Conservation (phyloP, 331 rosid species). For the Telfairia occidentalis region DNA sequence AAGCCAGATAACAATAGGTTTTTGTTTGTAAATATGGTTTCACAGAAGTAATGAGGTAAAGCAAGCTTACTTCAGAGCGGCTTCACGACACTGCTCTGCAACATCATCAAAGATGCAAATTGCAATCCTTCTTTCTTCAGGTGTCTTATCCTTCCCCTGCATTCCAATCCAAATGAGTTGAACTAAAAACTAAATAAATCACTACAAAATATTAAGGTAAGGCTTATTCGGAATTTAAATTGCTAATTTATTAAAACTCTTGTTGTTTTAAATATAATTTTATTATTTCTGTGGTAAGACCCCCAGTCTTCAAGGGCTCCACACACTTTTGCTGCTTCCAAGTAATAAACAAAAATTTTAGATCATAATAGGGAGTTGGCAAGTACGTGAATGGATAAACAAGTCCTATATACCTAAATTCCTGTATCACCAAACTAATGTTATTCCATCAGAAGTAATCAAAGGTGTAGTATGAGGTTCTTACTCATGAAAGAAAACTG, state of each 20-base stretch:
- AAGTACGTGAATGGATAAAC: not conserved
- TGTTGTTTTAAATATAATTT: not conserved
- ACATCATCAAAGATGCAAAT: conserved; percentile 96
- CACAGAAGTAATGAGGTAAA: not conserved
- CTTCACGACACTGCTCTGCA: conserved; percentile 95
- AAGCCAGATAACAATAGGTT: not conserved
- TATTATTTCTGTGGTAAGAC: not conserved
- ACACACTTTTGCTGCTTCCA: not conserved
- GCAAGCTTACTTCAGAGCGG: conserved; percentile 60
- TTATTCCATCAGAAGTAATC: not conserved
- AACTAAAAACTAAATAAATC: not conserved
- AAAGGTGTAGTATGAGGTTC: not conserved
- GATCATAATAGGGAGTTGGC: not conserved
- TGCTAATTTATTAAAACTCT: not conserved
- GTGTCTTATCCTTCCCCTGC: conserved; percentile 91
- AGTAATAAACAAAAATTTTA: not conserved
- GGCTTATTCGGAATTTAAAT: not conserved
- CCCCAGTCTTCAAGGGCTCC: not conserved
- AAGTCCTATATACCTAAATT: not conserved
- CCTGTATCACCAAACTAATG: not conserved
- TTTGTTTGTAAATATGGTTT: not conserved
- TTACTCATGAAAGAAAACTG: not conserved
- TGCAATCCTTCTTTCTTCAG: conserved; percentile 94
- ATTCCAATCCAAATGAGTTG: conserved; percentile 11
- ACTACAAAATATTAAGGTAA: not conserved